These are phyloP conservation scores for Boletus smithii DNA, from an alignment of 1,284 basidiomycete genomes.

Conservation along the genomic window DNA sequence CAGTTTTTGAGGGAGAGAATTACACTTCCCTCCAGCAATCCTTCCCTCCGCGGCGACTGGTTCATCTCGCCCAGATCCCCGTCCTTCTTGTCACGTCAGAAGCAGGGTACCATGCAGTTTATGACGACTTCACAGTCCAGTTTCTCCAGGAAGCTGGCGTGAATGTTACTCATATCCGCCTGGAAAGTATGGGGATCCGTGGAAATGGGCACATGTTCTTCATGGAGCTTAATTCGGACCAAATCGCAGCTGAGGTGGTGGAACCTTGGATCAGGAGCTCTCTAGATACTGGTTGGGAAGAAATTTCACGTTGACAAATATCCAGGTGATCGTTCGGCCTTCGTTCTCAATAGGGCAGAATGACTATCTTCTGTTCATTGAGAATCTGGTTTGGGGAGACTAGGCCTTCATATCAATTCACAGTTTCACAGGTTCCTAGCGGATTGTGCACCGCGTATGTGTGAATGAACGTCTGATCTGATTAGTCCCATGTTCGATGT, in stretches of 20 bases:
- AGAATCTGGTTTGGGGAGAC: too few relatives aligned
- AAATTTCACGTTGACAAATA: neutral
- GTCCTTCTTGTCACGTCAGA: conserved; percentile 48
- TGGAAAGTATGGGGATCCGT: conserved; percentile 43
- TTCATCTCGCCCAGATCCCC: conserved; percentile 42
- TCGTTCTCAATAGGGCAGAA: too few relatives aligned
- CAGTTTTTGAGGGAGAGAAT: conserved; percentile 26
- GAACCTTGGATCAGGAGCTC: conserved; percentile 37
- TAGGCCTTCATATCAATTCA: too few relatives aligned
- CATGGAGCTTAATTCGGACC: conserved; percentile 47
- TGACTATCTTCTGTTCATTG: neutral
- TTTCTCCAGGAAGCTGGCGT: conserved; percentile 46
- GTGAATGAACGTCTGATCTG: too few relatives aligned
- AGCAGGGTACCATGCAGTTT: conserved; percentile 46
- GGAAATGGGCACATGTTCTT: conserved; percentile 51
- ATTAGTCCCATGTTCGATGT: too few relatives aligned
- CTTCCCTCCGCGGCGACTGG: conserved; percentile 40
- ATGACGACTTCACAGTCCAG: conserved; percentile 43
- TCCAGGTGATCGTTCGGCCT: neutral
- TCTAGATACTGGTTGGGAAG: neutral
- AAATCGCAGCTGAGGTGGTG: conserved; percentile 41
- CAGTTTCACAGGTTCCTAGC: too few relatives aligned
- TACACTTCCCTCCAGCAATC: conserved; percentile 44
- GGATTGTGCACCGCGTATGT: too few relatives aligned
- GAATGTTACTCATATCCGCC: conserved; percentile 38